A percentile compares a stretch with the other conserved stretches of the same genome.
These are phyloP conservation scores for Aspergillus sclerotioniger DNA, from an alignment of 495 filamentous ascomycete genomes.

Conservation along the genomic window DNA sequence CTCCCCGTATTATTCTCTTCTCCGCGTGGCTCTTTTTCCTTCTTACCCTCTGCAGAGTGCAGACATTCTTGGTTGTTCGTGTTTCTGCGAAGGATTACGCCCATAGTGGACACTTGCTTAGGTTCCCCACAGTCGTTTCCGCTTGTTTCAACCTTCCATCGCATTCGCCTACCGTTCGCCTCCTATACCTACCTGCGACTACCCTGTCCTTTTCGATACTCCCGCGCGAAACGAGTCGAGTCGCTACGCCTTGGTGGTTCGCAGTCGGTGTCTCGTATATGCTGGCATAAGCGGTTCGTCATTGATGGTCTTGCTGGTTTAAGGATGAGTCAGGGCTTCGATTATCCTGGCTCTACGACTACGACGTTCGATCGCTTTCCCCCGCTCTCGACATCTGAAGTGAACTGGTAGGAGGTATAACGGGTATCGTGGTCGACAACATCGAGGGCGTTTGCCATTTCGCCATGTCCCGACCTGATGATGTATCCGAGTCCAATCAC, in stretches of 20 bases:
- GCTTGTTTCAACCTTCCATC: conserved; percentile 5
- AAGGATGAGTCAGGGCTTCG: conserved; percentile 9
- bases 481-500: conserved; percentile 16
- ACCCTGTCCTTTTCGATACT: neutral
- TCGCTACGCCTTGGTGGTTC: neutral
- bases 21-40: conserved; percentile 2
- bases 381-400: neutral
- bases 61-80: neutral
- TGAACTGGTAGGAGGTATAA: neutral
- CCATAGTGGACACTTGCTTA: neutral
- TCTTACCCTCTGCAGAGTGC: neutral
- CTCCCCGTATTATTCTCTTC: neutral
- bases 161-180: conserved; percentile 1
- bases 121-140: conserved; percentile 16
- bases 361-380: neutral
- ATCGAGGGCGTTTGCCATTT: neutral
- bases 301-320: neutral
- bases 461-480: conserved; percentile 33
- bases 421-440: conserved; percentile 8
- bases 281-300: neutral
- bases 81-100: neutral
- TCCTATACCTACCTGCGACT: neutral
- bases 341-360: neutral
- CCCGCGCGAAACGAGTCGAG: neutral
- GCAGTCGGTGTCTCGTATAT: neutral